These are phyloP conservation scores for Camellia oleifera DNA, from an alignment of 179 eudicot genomes.

Conservation along the genomic window DNA sequence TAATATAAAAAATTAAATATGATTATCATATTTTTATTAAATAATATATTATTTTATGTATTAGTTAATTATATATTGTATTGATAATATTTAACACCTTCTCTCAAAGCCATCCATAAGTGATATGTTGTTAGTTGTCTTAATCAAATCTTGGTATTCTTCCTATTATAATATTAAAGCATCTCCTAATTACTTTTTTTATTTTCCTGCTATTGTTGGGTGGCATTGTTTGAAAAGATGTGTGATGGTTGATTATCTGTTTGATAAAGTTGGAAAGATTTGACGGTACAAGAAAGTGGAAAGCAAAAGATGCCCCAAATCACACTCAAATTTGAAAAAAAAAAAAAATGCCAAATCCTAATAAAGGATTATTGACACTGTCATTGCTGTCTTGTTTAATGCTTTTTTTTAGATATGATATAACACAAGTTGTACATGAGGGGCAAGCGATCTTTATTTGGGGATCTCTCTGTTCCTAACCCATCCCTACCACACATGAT, in stretches of 20 bases:
- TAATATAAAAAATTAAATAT: no score
- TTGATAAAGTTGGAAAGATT: constrained; percentile 15
- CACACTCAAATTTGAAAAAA: neutral
- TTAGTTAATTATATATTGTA: no score
- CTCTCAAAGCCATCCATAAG: neutral
- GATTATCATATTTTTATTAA: no score
- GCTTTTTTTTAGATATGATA: neutral
- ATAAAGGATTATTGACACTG: neutral
- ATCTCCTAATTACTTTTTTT: neutral
- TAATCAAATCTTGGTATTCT: neutral
- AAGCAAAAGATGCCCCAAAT: constrained; percentile 2
- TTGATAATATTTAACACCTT: no score
- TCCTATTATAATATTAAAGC: neutral
- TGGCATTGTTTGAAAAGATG: neutral
- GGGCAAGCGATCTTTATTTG: no score
- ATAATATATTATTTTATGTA: no score
- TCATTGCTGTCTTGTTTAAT: neutral
- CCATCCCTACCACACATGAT: no score
- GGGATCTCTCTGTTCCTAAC: no score
- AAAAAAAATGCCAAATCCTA: neutral
- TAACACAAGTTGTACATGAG: no score
- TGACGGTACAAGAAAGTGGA: neutral
- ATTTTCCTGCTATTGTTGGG: neutral
- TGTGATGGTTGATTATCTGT: neutral
- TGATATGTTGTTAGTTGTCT: neutral